Percentiles rank a stretch among this genome's conserved stretches.
phyloP scores from a whole-genome alignment of 352 stramenopile genomes.

The Phytophthora uliginosa region DNA sequence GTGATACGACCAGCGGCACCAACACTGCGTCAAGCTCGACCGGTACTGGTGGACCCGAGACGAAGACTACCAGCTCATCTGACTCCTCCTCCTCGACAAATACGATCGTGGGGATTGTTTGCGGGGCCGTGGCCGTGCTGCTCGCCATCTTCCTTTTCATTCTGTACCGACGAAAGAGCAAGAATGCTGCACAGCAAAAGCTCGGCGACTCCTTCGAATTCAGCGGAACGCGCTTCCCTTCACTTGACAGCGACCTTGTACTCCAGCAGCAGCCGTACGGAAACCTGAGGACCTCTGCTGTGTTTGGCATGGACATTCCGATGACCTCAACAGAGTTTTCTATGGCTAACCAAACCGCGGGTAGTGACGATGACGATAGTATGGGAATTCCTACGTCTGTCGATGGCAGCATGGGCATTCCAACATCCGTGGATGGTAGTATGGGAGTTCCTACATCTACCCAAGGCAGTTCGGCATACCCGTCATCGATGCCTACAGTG shows the following conservation, averaged over 20 bases:
- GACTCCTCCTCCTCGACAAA: slow-evolving; percentile 27
- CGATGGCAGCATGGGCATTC: slow-evolving; percentile 25
- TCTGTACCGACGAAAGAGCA: slow-evolving; percentile 25
- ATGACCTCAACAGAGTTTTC: slow-evolving; percentile 36
- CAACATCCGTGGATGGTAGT: slow-evolving; percentile 24
- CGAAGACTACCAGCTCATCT: slow-evolving; percentile 7
- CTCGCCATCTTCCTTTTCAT: slow-evolving; percentile 24
- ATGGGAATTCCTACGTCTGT: slow-evolving; percentile 5
- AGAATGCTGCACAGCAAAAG: slow-evolving; percentile 14
- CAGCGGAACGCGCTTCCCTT: slow-evolving; percentile 29
- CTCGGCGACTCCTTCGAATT: slow-evolving; percentile 13
- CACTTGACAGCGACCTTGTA: slow-evolving; percentile 32
- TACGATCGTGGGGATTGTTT: slow-evolving; percentile 36
- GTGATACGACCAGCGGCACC: slow-evolving; percentile 12
- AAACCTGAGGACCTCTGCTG: slow-evolving; percentile 21
- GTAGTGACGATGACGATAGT: slow-evolving; percentile 2
- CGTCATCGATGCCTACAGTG: slow-evolving; percentile 17
- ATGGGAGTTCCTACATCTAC: slow-evolving; percentile 25
- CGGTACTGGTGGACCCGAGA: slow-evolving; percentile 6
- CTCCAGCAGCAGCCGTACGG: slow-evolving; percentile 27
- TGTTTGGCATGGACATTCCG: slow-evolving; percentile 24
- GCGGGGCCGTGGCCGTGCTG: slow-evolving; percentile 22
- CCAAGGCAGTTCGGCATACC: slow-evolving; percentile 12
- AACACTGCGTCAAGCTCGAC: slow-evolving; percentile 16
- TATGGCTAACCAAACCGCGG: slow-evolving; percentile 22